Base-by-base conservation (phyloP, 2,329 filamentous ascomycete genomes). In the Endoconidiophora laricicola region DNA sequence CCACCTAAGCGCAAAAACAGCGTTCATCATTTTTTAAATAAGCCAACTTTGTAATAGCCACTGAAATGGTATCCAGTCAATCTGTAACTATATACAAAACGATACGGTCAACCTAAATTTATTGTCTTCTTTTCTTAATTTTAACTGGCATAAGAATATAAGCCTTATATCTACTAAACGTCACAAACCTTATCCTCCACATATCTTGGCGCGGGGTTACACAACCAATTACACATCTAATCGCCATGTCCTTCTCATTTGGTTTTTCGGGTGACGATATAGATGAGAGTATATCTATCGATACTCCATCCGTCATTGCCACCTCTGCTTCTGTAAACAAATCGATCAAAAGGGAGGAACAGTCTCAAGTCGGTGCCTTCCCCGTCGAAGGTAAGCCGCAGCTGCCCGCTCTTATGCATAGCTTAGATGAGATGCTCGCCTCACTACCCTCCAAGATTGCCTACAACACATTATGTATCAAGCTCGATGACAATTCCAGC, bases 401-500 rank as follows among this genome's bases (percentile, higher is more conserved):
- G 48, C 69, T 81, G 3, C 69, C 71, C 7, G 68, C 77, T 6
- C 65, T 63, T n/a, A 61, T 61, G 45, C 77, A 81, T 60, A 62
- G 66, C 49, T 58, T 80, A 29, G 58, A 63, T 16, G 58, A 65
- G 3, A 69, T 81, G 60, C 63, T 81, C n/a, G 62, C 67, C 2
- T 63, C 63, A 50, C 69, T 90, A 43, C 85, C 85, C 0, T 83
- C 81, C 50, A 84, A 84, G 62, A 73, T 91, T 49, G 79, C 81
- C 16, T 90, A 81, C 63, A 70, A 73, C 57, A 71, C 70, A 10
- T 64, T 87, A 16, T 64, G 68, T 6, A 71, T 86, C 46, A 68
- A 70, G 18, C 71, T 81, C 4, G 44, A 48, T 22, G 42, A 10
- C 1, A 33, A 24, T 4, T 14, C 39, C 0, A 36, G 24, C 6